Evolutionary conservation across 768 basidiomycete genomes (phyloP).

Genomic region (Atractiella rhizophila): DNA sequence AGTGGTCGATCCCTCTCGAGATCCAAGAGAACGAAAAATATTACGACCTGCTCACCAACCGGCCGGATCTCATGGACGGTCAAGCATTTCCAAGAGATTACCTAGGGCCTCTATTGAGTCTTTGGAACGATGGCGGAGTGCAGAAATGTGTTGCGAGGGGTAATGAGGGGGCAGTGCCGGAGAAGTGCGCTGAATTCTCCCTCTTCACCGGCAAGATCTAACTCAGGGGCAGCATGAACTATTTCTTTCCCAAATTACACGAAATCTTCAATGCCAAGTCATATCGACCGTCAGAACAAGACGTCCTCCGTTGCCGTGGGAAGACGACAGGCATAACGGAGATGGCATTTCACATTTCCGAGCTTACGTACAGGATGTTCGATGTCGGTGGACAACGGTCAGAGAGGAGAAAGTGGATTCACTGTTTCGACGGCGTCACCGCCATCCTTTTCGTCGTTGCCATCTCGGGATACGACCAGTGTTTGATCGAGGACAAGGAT

Average conservation of each 20-base stretch:
- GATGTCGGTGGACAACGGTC: slow-evolving; percentile 56
- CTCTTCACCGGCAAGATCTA: background rate
- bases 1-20: slow-evolving; percentile 51
- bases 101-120: slow-evolving; percentile 40
- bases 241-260: slow-evolving; percentile 51
- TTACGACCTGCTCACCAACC: slow-evolving; percentile 39
- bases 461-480: slow-evolving; percentile 61
- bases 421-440: slow-evolving; percentile 51
- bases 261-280: slow-evolving; percentile 45
- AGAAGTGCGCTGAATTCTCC: slow-evolving; percentile 47
- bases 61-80: slow-evolving; percentile 46
- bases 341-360: slow-evolving; percentile 33
- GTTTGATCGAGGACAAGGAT: slow-evolving; percentile 19
- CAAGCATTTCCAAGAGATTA: slow-evolving; percentile 51
- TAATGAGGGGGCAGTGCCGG: slow-evolving; percentile 73
- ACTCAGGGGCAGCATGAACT: background rate
- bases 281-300: slow-evolving; percentile 58
- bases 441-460: slow-evolving; percentile 78
- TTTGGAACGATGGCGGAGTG: slow-evolving; percentile 55
- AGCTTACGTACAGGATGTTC: slow-evolving; percentile 36
- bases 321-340: slow-evolving; percentile 79
- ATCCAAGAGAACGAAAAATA: slow-evolving; percentile 32
- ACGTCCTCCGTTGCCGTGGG: slow-evolving; percentile 58
- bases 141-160: slow-evolving; percentile 52
- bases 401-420: slow-evolving; percentile 56